Conservation (phyloP, 148 eudicot species). For the Chenopodium berlandieri region DNA sequence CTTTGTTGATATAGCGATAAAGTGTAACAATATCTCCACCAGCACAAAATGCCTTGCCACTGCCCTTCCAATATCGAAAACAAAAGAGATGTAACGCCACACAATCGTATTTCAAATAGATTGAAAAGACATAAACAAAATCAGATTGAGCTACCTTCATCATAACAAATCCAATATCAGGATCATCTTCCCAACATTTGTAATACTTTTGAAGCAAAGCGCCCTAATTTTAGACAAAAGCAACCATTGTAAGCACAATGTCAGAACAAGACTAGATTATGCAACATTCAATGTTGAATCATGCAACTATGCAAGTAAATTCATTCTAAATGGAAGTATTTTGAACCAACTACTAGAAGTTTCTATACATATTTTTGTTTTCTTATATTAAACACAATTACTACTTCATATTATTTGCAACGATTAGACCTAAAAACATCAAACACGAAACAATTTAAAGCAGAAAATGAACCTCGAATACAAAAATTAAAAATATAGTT, state of each 20-base stretch:
- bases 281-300: not conserved
- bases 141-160: conserved; percentile 53
- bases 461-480: too few relatives aligned
- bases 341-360: too few relatives aligned
- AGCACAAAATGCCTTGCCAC: conserved; percentile 89
- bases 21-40: conserved; percentile 81
- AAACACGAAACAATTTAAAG: too few relatives aligned
- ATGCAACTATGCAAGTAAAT: not conserved
- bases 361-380: too few relatives aligned
- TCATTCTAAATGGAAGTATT: not conserved
- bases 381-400: too few relatives aligned
- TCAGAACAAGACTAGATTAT: not conserved
- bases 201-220: conserved; percentile 60
- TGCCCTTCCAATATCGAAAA: conserved; percentile 57
- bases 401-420: too few relatives aligned
- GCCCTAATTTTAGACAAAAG: conserved; percentile 42
- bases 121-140: not conserved
- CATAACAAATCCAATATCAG: conserved; percentile 61
- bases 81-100: conserved; percentile 2
- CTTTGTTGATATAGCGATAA: conserved; percentile 50
- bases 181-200: conserved; percentile 75
- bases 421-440: too few relatives aligned
- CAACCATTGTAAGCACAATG: not conserved
- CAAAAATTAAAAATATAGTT: too few relatives aligned
- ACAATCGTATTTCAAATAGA: not conserved